phyloP scores from a whole-genome alignment of 768 basidiomycete species.

The Termitomyces eurrhizus region DNA sequence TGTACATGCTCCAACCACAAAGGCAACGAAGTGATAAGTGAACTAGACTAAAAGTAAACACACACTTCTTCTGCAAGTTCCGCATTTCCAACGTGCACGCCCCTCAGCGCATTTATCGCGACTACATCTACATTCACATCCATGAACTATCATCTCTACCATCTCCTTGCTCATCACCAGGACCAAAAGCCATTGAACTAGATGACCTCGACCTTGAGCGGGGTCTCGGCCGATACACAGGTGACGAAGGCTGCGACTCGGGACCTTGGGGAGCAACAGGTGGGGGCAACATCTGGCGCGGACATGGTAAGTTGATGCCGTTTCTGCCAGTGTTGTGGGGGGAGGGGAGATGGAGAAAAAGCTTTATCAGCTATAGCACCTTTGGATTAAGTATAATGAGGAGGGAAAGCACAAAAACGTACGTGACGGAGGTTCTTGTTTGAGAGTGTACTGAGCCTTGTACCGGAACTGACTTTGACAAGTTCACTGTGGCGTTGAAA shows the following conservation, averaged over 20 bases:
- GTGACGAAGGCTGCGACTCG: not conserved
- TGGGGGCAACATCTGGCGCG: no score
- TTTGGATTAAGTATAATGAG: no score
- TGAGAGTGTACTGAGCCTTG: not conserved
- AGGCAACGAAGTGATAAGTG: not conserved
- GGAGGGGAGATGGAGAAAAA: no score
- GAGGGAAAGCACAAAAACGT: not conserved
- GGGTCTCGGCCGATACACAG: conserved; percentile 1
- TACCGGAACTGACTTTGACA: not conserved
- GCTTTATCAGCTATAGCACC: no score
- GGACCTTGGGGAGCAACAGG: no score
- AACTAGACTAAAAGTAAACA: not conserved
- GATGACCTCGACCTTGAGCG: not conserved
- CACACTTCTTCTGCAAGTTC: no score
- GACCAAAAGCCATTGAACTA: not conserved
- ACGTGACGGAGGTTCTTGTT: not conserved
- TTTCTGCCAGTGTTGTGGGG: no score
- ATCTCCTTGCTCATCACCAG: not conserved
- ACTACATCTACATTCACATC: conserved; percentile 10
- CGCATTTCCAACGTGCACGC: no score
- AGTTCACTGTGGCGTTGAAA: not conserved
- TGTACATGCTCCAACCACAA: no score
- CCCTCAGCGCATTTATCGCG: no score
- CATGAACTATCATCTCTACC: not conserved
- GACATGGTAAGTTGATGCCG: no score